A percentile compares a stretch with the other conserved stretches of the same genome.
Evolutionary conservation across 805 yeast species (phyloP).

Genomic region (Hanseniaspora thailandica): DNA sequence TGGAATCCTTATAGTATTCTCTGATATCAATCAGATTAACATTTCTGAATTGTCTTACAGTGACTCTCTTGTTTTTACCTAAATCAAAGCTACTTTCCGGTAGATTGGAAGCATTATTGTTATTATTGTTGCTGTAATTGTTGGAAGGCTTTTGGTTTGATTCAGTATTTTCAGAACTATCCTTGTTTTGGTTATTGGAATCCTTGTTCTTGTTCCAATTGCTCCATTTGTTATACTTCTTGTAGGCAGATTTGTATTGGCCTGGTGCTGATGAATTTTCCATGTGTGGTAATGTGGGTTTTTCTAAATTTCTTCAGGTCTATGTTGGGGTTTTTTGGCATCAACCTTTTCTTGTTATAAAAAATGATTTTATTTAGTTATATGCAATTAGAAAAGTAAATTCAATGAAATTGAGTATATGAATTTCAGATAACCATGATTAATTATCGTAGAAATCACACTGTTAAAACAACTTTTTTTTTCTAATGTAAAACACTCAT

Average conservation of each 20-base stretch:
- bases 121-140: slow-evolving; percentile 13
- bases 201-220: slow-evolving; percentile 14
- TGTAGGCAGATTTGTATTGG: slow-evolving; percentile 13
- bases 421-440: too few relatives aligned
- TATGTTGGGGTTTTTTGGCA: too few relatives aligned
- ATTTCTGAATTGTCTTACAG: slow-evolving; percentile 62
- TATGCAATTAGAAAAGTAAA: too few relatives aligned
- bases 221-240: slow-evolving; percentile 11
- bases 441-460: too few relatives aligned
- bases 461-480: too few relatives aligned
- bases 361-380: too few relatives aligned
- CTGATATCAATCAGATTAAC: slow-evolving; percentile 66
- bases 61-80: slow-evolving; percentile 54
- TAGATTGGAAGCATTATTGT: slow-evolving; percentile 16
- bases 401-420: too few relatives aligned
- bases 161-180: slow-evolving; percentile 12
- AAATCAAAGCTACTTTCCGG: slow-evolving; percentile 32
- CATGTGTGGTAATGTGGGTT: background rate
- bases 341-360: too few relatives aligned
- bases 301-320: too few relatives aligned
- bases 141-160: slow-evolving; percentile 6
- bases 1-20: slow-evolving; percentile 58
- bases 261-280: slow-evolving; percentile 13
- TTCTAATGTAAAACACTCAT: too few relatives aligned
- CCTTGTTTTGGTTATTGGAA: background rate